phyloP scores from a whole-genome alignment of 805 yeast species.

The Yamadazyma ubonensis region DNA sequence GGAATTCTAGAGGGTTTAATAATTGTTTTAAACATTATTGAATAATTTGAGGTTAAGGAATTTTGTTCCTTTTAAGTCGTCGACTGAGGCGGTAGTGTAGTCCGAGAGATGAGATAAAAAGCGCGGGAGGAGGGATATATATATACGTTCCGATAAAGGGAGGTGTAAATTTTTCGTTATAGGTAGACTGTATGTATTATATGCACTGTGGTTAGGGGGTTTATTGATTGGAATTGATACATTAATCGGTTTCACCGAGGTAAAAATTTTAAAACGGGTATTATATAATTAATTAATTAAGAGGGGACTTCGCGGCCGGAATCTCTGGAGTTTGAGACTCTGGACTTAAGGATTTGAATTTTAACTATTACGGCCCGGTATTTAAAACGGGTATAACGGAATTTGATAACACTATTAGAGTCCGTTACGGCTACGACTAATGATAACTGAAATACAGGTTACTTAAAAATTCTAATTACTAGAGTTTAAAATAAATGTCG shows the following conservation, averaged over 20 bases:
- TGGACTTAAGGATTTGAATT: background rate
- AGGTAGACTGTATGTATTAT: background rate
- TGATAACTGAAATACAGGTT: too few relatives aligned
- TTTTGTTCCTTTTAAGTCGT: slow-evolving; percentile 10
- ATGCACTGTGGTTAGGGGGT: too few relatives aligned
- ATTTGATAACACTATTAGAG: too few relatives aligned
- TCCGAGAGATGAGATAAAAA: slow-evolving; percentile 9
- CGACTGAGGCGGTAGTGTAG: slow-evolving; percentile 10
- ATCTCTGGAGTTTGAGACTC: background rate
- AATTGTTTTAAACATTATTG: too few relatives aligned
- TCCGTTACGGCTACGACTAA: too few relatives aligned
- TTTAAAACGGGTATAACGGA: background rate
- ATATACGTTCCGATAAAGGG: background rate
- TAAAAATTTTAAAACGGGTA: too few relatives aligned
- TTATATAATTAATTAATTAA: too few relatives aligned
- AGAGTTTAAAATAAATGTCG: too few relatives aligned
- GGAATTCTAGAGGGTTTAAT: background rate
- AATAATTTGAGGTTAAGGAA: too few relatives aligned
- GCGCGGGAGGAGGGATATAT: slow-evolving; percentile 2
- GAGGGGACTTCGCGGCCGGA: background rate
- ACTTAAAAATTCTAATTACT: too few relatives aligned
- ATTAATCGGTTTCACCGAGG: too few relatives aligned
- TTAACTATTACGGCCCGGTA: background rate
- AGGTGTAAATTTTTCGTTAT: background rate
- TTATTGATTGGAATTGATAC: too few relatives aligned